Base-by-base conservation (phyloP, 805 yeast genomes). In the Pichia manshurica region DNA sequence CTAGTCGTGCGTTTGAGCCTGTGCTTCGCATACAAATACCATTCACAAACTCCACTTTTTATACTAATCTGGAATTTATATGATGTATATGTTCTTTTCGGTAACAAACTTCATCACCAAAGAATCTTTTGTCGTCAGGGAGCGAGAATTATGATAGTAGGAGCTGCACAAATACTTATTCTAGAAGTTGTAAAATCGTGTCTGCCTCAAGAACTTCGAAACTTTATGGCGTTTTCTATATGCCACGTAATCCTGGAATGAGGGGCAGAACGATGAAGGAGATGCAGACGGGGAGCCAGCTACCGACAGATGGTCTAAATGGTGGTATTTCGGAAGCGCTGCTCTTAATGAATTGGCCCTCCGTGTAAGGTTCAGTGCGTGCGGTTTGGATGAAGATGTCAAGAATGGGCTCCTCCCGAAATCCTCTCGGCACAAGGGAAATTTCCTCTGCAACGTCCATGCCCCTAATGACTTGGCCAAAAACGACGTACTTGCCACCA, bases 391-490 rank as follows among this genome's bases (percentile, higher is more conserved):
- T 73, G 12, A 53, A 64, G 12, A 81, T 68, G 19, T 71, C 72
- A 28, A 63, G 60, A 5, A 58, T 50, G 22, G 86, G 86, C 48
- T 61, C 68, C 50, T 72, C 71, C 0, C 49, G 32, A 1, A 48
- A 47, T 41, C 63, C 64, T 4, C 82, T 77, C 53, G 78, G 67
- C 44, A 78, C 77, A 44, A 69, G 67, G 62, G 84, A 89, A 51
- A 87, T 72, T 53, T 72, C 62, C 37, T 77, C 75, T 38, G 87
- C 73, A 5, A 83, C 74, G 20, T 82, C 84, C 49, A 76, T 66
- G 5, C 93, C 93, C 34, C 78, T 81, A 12, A 76, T 59, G 41
- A 86, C 81, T 66, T 84, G 88, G 41, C 93, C 95, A 61, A 86
- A 85, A 2, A 82, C 90, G 55, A 85, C 91, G 65, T 84, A 83